Base-by-base conservation (phyloP, 768 basidiomycete species). In the Termitomyces sp. region DNA sequence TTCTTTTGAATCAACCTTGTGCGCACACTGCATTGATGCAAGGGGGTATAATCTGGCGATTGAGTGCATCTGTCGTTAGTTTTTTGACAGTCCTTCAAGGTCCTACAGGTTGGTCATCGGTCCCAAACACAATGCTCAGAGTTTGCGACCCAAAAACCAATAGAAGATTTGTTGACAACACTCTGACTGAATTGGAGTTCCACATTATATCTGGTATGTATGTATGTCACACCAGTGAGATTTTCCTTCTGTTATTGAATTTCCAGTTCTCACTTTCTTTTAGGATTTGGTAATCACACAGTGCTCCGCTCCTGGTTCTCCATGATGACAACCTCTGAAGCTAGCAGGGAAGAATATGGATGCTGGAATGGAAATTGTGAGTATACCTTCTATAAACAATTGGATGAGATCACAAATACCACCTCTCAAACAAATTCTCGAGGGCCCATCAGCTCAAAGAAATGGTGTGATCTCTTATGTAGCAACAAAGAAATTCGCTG, bases 131-230 rank as follows among this genome's bases (percentile, higher is more conserved):
- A 36, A 36, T 36, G n/a, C 32, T 58, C 18, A 3, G 36, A 47
- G 2, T 5, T 34, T 13, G 44, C 2, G 29, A n/a, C n/a, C n/a
- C n/a, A n/a, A n/a, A n/a, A n/a, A n/a, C n/a, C n/a, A n/a, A n/a
- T n/a, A n/a, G n/a, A n/a, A n/a, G n/a, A n/a, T n/a, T n/a, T 31
- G 24, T 18, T 1, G 63, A 67, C 32, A 60, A 67, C 46, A 24
- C 24, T 9, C 56, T 67, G 18, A 47, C 61, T 20, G 48, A 55
- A 9, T 53, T 55, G 20, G 61, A 62, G 18, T 31, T 51, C 9
- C n/a, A 47, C 27, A 27, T 46, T 16, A 46, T 46, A 16, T 46
- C 16, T 27, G 44, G 26, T 7, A 26, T 6, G 2, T 46, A 46
- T 18, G 18, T 5, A n/a, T 41, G 39, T 18, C 18, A 5, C 18